A percentile compares a stretch with the other conserved stretches of the same genome.
These are phyloP conservation scores for Eimeria nieschulzi DNA, from an alignment of 169 alveolate species.

Conservation along the genomic window DNA sequence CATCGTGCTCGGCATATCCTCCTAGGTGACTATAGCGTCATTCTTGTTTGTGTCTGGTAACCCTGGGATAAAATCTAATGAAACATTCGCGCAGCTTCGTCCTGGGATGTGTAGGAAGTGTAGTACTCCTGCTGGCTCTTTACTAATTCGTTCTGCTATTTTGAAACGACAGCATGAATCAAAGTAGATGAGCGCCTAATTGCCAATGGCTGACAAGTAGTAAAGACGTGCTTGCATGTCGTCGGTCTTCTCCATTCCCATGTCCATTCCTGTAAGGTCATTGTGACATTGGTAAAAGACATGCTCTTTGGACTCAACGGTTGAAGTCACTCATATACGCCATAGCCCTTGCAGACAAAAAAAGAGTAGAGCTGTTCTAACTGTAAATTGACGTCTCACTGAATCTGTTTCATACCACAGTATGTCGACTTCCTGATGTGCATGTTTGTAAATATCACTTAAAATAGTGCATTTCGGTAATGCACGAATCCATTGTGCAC, in stretches of 20 bases:
- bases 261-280: background rate
- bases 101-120: background rate
- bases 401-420: too few species aligned
- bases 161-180: constrained; percentile 11
- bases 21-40: background rate
- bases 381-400: too few species aligned
- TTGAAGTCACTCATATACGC: constrained; percentile 2
- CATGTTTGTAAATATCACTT: too few species aligned
- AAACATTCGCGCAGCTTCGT: background rate
- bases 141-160: background rate
- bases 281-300: background rate
- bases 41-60: background rate
- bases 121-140: constrained; percentile 22
- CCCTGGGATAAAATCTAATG: background rate
- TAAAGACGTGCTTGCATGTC: background rate
- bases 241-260: constrained; percentile 4
- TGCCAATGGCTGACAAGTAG: constrained; percentile 19
- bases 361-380: too few species aligned
- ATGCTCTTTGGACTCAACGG: background rate
- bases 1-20: background rate
- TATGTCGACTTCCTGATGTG: too few species aligned
- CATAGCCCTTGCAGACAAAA: constrained; percentile 2
- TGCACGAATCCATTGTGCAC: too few species aligned
- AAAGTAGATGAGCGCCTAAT: background rate
- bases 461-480: too few species aligned